phyloP scores from a whole-genome alignment of 257 asterid species.

The Ehretia macrophylla region DNA sequence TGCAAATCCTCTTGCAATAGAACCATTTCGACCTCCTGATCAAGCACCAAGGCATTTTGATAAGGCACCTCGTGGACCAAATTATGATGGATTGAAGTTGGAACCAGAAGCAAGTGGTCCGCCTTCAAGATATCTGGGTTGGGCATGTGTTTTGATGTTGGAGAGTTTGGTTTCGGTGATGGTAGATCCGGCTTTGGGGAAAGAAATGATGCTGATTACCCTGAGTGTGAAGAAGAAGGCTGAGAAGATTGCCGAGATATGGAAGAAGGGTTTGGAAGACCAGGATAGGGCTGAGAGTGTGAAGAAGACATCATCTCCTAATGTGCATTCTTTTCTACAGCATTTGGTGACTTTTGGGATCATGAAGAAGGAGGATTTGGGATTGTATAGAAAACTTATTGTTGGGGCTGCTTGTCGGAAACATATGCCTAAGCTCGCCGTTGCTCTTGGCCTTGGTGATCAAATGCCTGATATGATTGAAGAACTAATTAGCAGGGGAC shows the following conservation, averaged over 20 bases:
- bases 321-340: constrained; percentile 95
- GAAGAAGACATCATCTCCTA: constrained; percentile 53
- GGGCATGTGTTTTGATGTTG: too few species aligned
- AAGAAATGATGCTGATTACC: constrained; percentile 86
- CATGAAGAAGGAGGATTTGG: constrained; percentile 76
- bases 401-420: constrained; percentile 99
- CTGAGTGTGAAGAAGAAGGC: constrained; percentile 78
- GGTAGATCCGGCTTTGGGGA: constrained; percentile 92
- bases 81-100: too few species aligned
- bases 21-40: too few species aligned
- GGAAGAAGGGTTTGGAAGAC: constrained; percentile 96
- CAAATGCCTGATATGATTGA: too few species aligned
- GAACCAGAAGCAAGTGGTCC: too few species aligned
- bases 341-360: constrained; percentile 97
- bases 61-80: too few species aligned
- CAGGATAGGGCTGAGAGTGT: constrained; percentile 96
- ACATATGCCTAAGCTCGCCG: too few species aligned
- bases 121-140: too few species aligned
- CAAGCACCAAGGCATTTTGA: too few species aligned
- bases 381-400: constrained; percentile 91
- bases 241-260: too few species aligned
- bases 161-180: constrained; percentile 93
- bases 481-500: constrained; percentile 95
- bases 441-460: too few species aligned
- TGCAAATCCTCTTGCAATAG: too few species aligned